Evolutionary conservation across 345 rosid species (phyloP).

Genomic region (Gossypium anomalum): DNA sequence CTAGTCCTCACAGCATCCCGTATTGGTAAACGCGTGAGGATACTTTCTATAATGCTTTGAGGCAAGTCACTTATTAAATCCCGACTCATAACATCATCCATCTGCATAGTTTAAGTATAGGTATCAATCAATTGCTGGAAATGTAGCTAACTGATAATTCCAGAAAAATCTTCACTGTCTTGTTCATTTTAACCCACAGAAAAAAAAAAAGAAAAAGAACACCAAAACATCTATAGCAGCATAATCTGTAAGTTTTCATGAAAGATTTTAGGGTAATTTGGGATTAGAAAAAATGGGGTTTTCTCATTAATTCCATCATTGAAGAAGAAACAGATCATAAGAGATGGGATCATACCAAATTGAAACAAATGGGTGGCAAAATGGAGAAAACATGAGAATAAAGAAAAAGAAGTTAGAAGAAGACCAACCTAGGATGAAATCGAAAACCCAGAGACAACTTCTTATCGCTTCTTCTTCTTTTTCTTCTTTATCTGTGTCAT

Average conservation of each 20-base stretch:
- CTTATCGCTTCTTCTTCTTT: neutral
- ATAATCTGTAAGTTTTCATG: neutral
- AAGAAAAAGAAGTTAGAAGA: neutral
- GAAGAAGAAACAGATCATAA: neutral
- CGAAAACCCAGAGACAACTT: neutral
- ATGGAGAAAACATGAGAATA: neutral
- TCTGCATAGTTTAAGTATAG: slow-evolving; percentile 18
- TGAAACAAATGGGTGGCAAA: neutral
- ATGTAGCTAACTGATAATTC: neutral
- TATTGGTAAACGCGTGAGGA: slow-evolving; percentile 58
- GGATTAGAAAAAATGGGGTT: neutral
- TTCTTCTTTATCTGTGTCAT: neutral
- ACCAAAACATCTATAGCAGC: too few species aligned
- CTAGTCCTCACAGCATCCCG: slow-evolving; percentile 78
- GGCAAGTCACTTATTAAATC: slow-evolving; percentile 76
- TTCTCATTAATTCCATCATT: neutral
- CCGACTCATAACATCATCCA: slow-evolving; percentile 37
- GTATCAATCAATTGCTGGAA: neutral
- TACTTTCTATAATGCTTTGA: slow-evolving; percentile 71
- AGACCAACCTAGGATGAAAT: neutral
- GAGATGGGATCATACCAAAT: neutral
- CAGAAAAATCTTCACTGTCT: neutral
- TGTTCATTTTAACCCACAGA: neutral
- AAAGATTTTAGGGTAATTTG: neutral
- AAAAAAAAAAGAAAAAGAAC: too few species aligned